Evolutionary conservation across 371 early-diverging fungal species (phyloP).

Genomic region (Mortierella sp.): DNA sequence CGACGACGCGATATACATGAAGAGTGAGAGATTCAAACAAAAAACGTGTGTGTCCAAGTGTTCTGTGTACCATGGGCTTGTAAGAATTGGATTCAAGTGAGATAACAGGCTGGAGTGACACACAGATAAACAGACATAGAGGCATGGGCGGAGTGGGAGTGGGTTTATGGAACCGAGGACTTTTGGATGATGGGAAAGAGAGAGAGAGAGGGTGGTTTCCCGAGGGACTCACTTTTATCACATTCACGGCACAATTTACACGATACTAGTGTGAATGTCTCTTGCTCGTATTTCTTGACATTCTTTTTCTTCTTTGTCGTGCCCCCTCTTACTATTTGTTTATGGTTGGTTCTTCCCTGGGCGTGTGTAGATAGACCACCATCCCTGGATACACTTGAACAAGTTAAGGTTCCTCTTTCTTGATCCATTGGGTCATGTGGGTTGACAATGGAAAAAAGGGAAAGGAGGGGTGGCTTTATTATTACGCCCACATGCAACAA

Average conservation of each 20-base stretch:
- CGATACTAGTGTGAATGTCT: no score
- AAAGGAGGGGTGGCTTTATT: not conserved
- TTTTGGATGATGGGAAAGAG: not conserved
- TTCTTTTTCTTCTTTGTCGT: not conserved
- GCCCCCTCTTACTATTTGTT: no score
- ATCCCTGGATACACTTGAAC: no score
- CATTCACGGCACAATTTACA: no score
- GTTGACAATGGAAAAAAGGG: not conserved
- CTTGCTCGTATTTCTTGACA: not conserved
- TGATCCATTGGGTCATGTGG: not conserved
- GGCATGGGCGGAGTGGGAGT: not conserved
- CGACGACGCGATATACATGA: no score
- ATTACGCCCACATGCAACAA: slow-evolving; percentile 2
- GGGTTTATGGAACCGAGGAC: not conserved
- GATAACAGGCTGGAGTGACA: not conserved
- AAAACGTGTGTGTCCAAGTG: not conserved
- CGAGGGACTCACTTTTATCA: not conserved
- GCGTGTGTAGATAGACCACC: no score
- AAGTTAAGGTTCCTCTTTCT: slow-evolving; percentile 1
- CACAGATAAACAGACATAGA: no score
- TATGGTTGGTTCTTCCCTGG: no score
- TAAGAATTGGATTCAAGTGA: not conserved
- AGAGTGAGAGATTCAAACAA: not conserved
- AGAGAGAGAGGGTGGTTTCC: not conserved
- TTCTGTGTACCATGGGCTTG: not conserved